A percentile compares a stretch with the other conserved stretches of the same genome.
These are phyloP conservation scores for Pseudozyma sp. DNA, from an alignment of 1,284 basidiomycete species.

Conservation along the genomic window DNA sequence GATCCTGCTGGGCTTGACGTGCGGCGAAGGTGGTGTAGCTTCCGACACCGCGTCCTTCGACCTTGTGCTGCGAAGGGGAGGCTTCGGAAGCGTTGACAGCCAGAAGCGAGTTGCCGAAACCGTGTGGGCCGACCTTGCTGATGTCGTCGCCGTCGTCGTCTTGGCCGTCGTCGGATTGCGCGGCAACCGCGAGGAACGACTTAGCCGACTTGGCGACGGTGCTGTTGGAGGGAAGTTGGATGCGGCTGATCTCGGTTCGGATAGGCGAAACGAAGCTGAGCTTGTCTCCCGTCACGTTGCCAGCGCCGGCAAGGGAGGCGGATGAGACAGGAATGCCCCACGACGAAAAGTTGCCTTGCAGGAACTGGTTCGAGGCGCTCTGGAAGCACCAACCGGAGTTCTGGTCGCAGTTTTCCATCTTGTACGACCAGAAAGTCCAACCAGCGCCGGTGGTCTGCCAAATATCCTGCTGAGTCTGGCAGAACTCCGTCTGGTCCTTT, in stretches of 20 bases:
- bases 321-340: conserved; percentile 54
- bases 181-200: conserved; percentile 17
- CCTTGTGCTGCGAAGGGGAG: background rate
- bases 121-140: conserved; percentile 26
- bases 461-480: conserved; percentile 75
- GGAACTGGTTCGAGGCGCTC: conserved; percentile 46
- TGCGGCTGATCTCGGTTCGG: conserved; percentile 30
- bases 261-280: conserved; percentile 14
- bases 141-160: conserved; percentile 21
- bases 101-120: conserved; percentile 35
- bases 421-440: conserved; percentile 80
- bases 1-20: conserved; percentile 14
- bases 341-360: conserved; percentile 50
- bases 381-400: conserved; percentile 68
- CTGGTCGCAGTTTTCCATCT: conserved; percentile 65
- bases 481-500: conserved; percentile 74
- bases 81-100: background rate
- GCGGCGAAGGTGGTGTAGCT: conserved; percentile 31
- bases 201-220: conserved; percentile 15
- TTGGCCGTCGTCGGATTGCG: background rate
- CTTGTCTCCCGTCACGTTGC: conserved; percentile 23
- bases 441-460: conserved; percentile 77
- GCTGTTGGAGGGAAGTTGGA: conserved; percentile 23
- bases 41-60: conserved; percentile 18
- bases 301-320: conserved; percentile 1